Base-by-base conservation (phyloP, 768 basidiomycete genomes). In the Trametes cubensis region DNA sequence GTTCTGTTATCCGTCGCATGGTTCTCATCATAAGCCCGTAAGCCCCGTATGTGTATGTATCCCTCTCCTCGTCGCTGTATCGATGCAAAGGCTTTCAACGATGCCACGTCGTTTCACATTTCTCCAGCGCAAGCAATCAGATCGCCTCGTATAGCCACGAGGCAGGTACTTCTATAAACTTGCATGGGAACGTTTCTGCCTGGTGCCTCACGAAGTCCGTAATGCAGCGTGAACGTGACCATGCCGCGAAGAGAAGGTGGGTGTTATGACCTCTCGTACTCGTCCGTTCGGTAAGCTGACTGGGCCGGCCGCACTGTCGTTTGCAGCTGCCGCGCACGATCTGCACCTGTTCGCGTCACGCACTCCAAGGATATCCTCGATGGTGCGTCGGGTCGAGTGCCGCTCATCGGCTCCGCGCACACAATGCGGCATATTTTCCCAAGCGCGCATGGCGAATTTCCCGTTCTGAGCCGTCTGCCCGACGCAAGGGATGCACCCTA, bases 21-120 rank as follows among this genome's bases (percentile, higher is more conserved):
- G 55, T 28, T 34, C 18, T 50, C 39, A 41, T 42, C 62, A 41
- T 55, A 25, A 57, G 58, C 48, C 53, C 23, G 55, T 53, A 57
- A 51, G 57, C 44, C 46, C 58, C 54, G 49, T 60, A 61, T 58
- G 62, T 64, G 63, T 64, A 61, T 67, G 66, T 63, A 67, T 45
- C 51, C 59, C 28, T 21, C 40, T 23, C 47, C 34, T 44, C 45
- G 25, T 34, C 61, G 28, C 38, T 65, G 60, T 65, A 61, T 65
- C 52, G 44, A 54, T 58, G 58, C 51, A 48, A 53, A 54, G 52
- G 26, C 34, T 46, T 21, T 20, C 45, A 42, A 48, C 18, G 58
- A 58, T 58, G 21, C 44, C 45, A n/a, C n/a, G 18, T 20, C 8
- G 39, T 25, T 56, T 21, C 7, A 21, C 49, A 15, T 11, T 17